phyloP scores from a whole-genome alignment of 345 rosid genomes.

The Iberis pinnata region DNA sequence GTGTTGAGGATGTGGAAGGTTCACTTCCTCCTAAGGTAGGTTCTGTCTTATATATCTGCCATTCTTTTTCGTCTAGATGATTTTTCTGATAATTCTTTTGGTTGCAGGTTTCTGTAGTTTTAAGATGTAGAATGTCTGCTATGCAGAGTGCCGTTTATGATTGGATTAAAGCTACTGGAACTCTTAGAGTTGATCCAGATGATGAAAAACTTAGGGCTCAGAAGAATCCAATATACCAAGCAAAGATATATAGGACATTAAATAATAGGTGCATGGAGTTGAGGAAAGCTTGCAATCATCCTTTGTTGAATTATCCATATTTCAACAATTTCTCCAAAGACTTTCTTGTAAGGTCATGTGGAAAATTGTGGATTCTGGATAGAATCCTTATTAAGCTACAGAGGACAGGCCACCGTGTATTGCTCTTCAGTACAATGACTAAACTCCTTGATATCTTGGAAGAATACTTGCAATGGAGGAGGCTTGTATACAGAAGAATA shows the following conservation, averaged over 20 bases:
- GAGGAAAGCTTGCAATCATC: constrained; percentile 94
- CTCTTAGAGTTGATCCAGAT: constrained; percentile 93
- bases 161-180: constrained; percentile 97
- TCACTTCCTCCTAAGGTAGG: constrained; percentile 98
- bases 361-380: constrained; percentile 93
- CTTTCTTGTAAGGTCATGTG: constrained; percentile 90
- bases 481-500: constrained; percentile 83
- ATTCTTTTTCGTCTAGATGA: constrained; percentile 8
- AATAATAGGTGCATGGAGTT: constrained; percentile 99
- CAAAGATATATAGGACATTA: constrained; percentile 62
- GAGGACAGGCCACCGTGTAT: constrained; percentile 89
- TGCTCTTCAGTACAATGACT: constrained; percentile 99
- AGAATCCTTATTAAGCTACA: constrained; percentile 91
- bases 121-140: constrained; percentile 96
- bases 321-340: constrained; percentile 80
- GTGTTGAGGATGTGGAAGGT: constrained; percentile 99
- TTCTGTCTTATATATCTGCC: constrained; percentile 14
- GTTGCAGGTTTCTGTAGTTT: constrained; percentile 82
- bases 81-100: constrained; percentile 31
- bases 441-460: constrained; percentile 96
- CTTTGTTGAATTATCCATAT: constrained; percentile 93
- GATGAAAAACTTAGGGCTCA: constrained; percentile 71
- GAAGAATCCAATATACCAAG: constrained; percentile 74
- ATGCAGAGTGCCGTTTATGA: constrained; percentile 95
- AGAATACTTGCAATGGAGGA: constrained; percentile 94